Evolutionary conservation across 306 rosid genomes (phyloP).

Genomic region (Quercus engelmannii): DNA sequence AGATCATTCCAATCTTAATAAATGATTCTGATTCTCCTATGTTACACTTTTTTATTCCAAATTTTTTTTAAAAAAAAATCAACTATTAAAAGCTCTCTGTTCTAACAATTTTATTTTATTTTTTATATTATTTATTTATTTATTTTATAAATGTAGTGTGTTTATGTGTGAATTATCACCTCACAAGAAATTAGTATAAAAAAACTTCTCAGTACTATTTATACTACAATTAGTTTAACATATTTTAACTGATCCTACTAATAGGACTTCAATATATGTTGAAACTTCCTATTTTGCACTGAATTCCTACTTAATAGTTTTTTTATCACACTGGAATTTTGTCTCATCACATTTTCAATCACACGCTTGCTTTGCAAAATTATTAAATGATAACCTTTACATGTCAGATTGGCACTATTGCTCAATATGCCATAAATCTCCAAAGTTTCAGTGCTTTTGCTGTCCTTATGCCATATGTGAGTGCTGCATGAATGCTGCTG

Average conservation of each 20-base stretch:
- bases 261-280: background rate
- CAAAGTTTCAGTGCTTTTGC: constrained; percentile 51
- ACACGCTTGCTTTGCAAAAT: background rate
- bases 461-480: constrained; percentile 58
- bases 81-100: too few relatives aligned
- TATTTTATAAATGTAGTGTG: too few relatives aligned
- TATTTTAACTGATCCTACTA: background rate
- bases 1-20: too few relatives aligned
- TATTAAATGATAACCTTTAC: background rate
- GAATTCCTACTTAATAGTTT: background rate
- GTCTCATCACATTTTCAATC: background rate
- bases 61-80: too few relatives aligned
- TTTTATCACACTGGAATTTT: background rate
- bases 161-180: too few relatives aligned
- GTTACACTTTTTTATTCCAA: too few relatives aligned
- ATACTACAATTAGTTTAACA: background rate
- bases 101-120: too few relatives aligned
- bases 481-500: constrained; percentile 31
- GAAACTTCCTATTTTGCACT: background rate
- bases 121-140: too few relatives aligned
- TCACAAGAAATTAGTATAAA: too few relatives aligned
- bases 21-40: too few relatives aligned
- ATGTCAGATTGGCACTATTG: constrained; percentile 66
- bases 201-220: too few relatives aligned
- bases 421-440: constrained; percentile 28